These are phyloP conservation scores for Saccharomycopsis selenospora DNA, from an alignment of 805 yeast species.

Conservation along the genomic window DNA sequence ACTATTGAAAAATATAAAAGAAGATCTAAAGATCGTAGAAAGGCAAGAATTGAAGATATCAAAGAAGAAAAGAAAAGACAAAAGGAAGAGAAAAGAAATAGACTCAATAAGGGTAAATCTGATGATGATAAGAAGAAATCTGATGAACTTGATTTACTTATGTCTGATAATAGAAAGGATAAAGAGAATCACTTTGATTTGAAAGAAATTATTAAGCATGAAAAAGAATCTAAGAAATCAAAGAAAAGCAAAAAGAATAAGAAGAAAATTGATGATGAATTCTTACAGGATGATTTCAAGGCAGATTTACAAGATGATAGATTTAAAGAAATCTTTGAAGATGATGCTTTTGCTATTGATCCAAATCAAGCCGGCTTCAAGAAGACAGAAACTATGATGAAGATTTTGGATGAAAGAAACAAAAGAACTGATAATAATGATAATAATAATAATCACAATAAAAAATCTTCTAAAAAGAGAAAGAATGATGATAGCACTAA, in stretches of 20 bases:
- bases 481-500: neutral
- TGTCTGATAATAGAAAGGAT: conserved; percentile 29
- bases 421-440: conserved; percentile 27
- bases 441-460: conserved; percentile 4
- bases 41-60: conserved; percentile 69
- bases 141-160: conserved; percentile 7
- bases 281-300: conserved; percentile 37
- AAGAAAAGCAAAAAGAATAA: conserved; percentile 39
- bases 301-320: conserved; percentile 77
- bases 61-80: conserved; percentile 52
- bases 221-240: conserved; percentile 50
- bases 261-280: conserved; percentile 46
- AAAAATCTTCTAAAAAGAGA: conserved; percentile 5
- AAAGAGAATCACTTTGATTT: conserved; percentile 62
- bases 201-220: conserved; percentile 71
- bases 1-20: conserved; percentile 75
- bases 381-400: conserved; percentile 79
- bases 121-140: neutral
- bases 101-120: neutral
- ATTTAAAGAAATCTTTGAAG: conserved; percentile 75
- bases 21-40: conserved; percentile 89
- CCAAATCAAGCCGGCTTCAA: conserved; percentile 88
- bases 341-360: conserved; percentile 89
- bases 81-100: conserved; percentile 41
- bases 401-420: conserved; percentile 68